Evolutionary conservation across 495 filamentous ascomycete species (phyloP).

Genomic region (Hypoxylon rickii): DNA sequence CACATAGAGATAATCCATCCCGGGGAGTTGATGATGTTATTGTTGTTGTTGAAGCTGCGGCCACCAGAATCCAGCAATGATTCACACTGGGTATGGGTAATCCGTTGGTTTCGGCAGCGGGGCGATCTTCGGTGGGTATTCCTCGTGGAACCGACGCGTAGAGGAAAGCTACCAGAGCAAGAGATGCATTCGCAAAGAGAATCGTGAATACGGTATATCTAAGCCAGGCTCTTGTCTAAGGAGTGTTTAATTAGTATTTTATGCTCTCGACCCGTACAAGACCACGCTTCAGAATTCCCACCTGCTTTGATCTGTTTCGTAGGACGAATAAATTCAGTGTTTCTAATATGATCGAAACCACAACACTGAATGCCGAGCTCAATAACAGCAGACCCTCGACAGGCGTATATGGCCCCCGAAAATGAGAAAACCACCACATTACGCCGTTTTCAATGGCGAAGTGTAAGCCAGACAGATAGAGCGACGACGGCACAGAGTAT

Average conservation of each 20-base stretch:
- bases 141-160: background rate
- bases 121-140: background rate
- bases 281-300: too few species aligned
- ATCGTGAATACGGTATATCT: slow-evolving; percentile 12
- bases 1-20: background rate
- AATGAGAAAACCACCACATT: slow-evolving; percentile 1
- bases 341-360: slow-evolving; percentile 16
- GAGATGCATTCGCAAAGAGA: slow-evolving; percentile 14
- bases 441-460: background rate
- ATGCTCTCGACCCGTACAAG: too few species aligned
- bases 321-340: background rate
- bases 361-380: slow-evolving; percentile 19
- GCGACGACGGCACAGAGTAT: too few species aligned
- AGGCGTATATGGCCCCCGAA: slow-evolving; percentile 6
- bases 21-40: background rate
- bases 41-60: background rate
- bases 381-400: slow-evolving; percentile 13
- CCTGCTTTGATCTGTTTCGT: slow-evolving; percentile 8
- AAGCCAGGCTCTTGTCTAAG: slow-evolving; percentile 11
- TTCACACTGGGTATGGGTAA: too few species aligned
- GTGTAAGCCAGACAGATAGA: background rate
- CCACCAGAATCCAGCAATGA: too few species aligned
- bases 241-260: too few species aligned
- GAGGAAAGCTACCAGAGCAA: slow-evolving; percentile 16
- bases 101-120: background rate